Conservation (phyloP, 2,329 filamentous ascomycete genomes). For the Ceratocystis ficicola region DNA sequence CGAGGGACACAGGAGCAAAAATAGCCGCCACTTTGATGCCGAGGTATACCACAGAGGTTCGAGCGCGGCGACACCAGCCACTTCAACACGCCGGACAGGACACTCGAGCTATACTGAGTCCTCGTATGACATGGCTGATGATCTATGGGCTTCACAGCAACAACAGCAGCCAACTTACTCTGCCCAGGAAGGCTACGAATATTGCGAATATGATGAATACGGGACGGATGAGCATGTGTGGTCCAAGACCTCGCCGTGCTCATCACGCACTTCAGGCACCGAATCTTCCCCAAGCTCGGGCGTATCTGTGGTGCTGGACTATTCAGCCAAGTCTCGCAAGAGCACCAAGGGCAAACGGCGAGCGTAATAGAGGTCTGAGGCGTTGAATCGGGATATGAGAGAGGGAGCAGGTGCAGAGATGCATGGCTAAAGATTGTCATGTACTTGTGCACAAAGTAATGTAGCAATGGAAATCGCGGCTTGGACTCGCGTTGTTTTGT, state of each 20-base stretch:
- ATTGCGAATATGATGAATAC: background rate
- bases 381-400: no score
- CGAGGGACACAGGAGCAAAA: background rate
- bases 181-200: background rate
- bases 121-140: background rate
- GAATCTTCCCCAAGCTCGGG: background rate
- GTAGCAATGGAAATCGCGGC: background rate
- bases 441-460: background rate
- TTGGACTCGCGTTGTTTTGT: background rate
- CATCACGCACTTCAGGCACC: background rate
- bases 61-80: background rate
- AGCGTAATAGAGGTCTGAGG: background rate
- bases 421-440: background rate
- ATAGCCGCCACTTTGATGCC: background rate
- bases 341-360: slow-evolving; percentile 1
- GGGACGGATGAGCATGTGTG: background rate
- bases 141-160: background rate
- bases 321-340: background rate
- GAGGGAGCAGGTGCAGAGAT: background rate
- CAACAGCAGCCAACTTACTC: slow-evolving; percentile 1
- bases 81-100: background rate
- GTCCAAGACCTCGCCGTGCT: slow-evolving; percentile 2
- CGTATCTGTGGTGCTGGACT: slow-evolving; percentile 7
- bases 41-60: background rate
- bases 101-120: background rate